Percentiles rank a stretch among this genome's conserved stretches.
These are phyloP conservation scores for Platismatia glauca DNA, from an alignment of 495 filamentous ascomycete genomes.

Conservation along the genomic window DNA sequence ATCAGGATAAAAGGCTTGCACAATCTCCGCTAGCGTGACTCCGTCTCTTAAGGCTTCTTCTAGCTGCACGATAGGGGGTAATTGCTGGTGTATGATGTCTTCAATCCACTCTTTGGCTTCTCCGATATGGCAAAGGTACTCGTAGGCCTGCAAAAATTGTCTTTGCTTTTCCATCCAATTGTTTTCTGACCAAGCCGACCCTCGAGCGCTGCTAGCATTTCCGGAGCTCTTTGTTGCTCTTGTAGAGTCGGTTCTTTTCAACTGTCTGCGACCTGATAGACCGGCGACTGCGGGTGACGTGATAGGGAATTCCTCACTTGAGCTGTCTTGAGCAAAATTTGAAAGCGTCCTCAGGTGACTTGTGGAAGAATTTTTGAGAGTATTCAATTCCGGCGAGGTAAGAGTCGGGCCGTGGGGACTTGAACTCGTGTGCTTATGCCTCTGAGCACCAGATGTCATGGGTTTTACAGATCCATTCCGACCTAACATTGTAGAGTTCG, in stretches of 20 bases:
- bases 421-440: constrained; percentile 34
- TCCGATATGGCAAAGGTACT: constrained; percentile 98
- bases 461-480: constrained; percentile 30
- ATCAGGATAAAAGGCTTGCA: constrained; percentile 76
- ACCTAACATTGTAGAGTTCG: constrained; percentile 30
- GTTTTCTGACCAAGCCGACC: constrained; percentile 66
- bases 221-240: constrained; percentile 36
- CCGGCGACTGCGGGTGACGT: constrained; percentile 77
- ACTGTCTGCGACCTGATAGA: constrained; percentile 67
- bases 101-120: constrained; percentile 99
- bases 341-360: constrained; percentile 84
- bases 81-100: constrained; percentile 77
- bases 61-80: constrained; percentile 91
- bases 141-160: constrained; percentile 94
- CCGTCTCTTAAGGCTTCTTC: constrained; percentile 92
- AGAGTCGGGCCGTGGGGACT: constrained; percentile 34
- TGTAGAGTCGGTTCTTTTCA: constrained; percentile 65
- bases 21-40: constrained; percentile 92
- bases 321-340: constrained; percentile 65
- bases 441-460: constrained; percentile 28
- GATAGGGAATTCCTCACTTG: constrained; percentile 70
- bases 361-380: constrained; percentile 73
- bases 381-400: constrained; percentile 61
- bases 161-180: constrained; percentile 99
- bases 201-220: constrained; percentile 41